Percentiles rank a stretch among this genome's conserved stretches.
phyloP scores from a whole-genome alignment of 345 rosid species.

The Corchorus olitorius region DNA sequence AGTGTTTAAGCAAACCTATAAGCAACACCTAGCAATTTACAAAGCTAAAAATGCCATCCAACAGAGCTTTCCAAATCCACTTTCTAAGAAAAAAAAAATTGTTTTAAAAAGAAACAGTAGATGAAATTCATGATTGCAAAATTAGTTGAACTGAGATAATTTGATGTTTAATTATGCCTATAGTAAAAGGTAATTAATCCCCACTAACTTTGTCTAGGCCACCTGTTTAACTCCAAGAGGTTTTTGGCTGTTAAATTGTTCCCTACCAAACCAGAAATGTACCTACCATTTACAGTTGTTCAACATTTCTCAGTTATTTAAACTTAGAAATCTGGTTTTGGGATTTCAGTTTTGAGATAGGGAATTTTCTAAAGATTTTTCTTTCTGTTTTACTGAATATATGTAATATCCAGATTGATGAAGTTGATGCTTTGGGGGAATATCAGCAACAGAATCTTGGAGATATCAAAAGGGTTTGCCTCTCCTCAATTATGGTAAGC shows the following conservation, averaged over 20 bases:
- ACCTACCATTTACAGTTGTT: neutral
- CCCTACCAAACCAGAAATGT: constrained; percentile 6
- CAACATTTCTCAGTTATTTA: constrained; percentile 7
- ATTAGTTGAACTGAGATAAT: neutral
- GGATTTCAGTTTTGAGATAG: neutral
- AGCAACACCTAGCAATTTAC: neutral
- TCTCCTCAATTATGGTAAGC: neutral
- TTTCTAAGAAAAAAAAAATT: neutral
- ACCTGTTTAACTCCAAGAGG: neutral
- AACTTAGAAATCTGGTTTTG: neutral
- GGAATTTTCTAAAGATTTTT: neutral
- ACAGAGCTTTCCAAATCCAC: neutral
- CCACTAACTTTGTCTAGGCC: neutral
- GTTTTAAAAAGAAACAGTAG: neutral
- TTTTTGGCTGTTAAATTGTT: neutral
- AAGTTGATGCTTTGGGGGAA: neutral
- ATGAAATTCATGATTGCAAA: constrained; percentile 10
- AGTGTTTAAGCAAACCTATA: neutral
- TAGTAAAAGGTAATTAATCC: neutral
- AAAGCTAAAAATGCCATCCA: neutral
- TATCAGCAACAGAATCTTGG: neutral
- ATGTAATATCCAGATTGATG: neutral
- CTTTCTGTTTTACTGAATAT: neutral
- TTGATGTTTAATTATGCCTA: neutral
- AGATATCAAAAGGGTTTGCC: neutral